Percentiles rank a stretch among this genome's conserved stretches.
Conservation (phyloP, 352 stramenopile species). For the Phytophthora tubulina region DNA sequence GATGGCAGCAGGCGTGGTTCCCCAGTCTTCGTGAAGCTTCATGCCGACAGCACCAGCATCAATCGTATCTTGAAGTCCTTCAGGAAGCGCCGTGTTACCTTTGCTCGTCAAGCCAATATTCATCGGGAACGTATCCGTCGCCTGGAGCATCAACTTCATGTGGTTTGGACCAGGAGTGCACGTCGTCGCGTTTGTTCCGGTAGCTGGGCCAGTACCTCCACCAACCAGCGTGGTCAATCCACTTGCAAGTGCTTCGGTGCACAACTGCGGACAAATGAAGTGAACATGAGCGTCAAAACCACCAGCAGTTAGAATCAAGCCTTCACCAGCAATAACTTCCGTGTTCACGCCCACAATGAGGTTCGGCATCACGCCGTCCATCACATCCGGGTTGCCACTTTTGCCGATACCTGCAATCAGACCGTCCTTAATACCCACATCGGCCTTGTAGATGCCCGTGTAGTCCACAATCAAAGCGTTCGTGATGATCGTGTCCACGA, state of each 20-base stretch:
- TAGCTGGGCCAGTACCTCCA: slow-evolving; percentile 92
- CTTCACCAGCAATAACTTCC: slow-evolving; percentile 97
- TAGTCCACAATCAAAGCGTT: slow-evolving; percentile 97
- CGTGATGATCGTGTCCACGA: slow-evolving; percentile 97
- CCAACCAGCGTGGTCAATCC: slow-evolving; percentile 95
- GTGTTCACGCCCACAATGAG: slow-evolving; percentile 94
- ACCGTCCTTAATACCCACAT: slow-evolving; percentile 96
- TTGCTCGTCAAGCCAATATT: slow-evolving; percentile 99
- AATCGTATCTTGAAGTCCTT: slow-evolving; percentile 92
- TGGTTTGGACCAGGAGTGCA: slow-evolving; percentile 95
- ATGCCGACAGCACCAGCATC: slow-evolving; percentile 93
- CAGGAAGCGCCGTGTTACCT: slow-evolving; percentile 92
- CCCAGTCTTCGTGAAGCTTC: slow-evolving; percentile 99
- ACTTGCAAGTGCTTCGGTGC: slow-evolving; percentile 93
- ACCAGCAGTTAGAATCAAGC: slow-evolving; percentile 96
- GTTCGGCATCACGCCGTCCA: slow-evolving; percentile 90
- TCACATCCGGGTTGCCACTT: slow-evolving; percentile 97
- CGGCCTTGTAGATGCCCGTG: slow-evolving; percentile 96
- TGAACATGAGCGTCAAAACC: slow-evolving; percentile 97
- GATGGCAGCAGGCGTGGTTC: slow-evolving; percentile 96
- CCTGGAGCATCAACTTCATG: slow-evolving; percentile 96
- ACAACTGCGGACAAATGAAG: slow-evolving; percentile 97
- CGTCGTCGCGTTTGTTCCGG: slow-evolving; percentile 96
- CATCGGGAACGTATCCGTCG: slow-evolving; percentile 93
- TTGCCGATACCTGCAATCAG: slow-evolving; percentile 96